Evolutionary conservation across 371 early-diverging fungal species (phyloP).

Genomic region (Mucor piriformis): DNA sequence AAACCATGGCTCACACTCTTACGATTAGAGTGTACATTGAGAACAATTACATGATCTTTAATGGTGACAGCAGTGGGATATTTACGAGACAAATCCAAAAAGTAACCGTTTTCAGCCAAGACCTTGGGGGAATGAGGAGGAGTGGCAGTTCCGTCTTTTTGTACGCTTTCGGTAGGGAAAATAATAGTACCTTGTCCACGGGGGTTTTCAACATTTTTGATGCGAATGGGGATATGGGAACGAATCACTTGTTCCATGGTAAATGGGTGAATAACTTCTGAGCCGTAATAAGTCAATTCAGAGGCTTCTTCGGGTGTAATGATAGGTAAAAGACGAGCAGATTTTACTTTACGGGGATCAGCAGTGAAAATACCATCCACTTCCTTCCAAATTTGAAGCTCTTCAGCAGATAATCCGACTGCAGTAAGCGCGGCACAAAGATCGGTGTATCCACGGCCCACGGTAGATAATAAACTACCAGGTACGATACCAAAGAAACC

Average conservation of each 20-base stretch:
- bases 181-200: constrained; percentile 91
- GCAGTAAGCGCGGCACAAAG: constrained; percentile 94
- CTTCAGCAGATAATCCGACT: constrained; percentile 84
- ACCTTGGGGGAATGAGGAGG: constrained; percentile 70
- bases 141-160: constrained; percentile 51
- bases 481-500: constrained; percentile 97
- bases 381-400: constrained; percentile 98
- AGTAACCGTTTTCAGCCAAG: constrained; percentile 75
- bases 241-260: constrained; percentile 99
- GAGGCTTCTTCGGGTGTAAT: constrained; percentile 98
- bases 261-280: constrained; percentile 98
- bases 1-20: constrained; percentile 95
- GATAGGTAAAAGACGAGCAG: constrained; percentile 84
- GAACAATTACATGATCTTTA: constrained; percentile 89
- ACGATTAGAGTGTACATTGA: constrained; percentile 95
- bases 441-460: constrained; percentile 99
- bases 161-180: constrained; percentile 67
- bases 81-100: constrained; percentile 69
- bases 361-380: constrained; percentile 99
- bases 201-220: constrained; percentile 96
- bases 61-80: constrained; percentile 97
- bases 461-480: constrained; percentile 85
- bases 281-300: constrained; percentile 98
- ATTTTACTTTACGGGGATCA: constrained; percentile 96
- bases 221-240: constrained; percentile 94